phyloP scores from a whole-genome alignment of 2,329 filamentous ascomycete genomes.

The Teratosphaeriaceae sp. region DNA sequence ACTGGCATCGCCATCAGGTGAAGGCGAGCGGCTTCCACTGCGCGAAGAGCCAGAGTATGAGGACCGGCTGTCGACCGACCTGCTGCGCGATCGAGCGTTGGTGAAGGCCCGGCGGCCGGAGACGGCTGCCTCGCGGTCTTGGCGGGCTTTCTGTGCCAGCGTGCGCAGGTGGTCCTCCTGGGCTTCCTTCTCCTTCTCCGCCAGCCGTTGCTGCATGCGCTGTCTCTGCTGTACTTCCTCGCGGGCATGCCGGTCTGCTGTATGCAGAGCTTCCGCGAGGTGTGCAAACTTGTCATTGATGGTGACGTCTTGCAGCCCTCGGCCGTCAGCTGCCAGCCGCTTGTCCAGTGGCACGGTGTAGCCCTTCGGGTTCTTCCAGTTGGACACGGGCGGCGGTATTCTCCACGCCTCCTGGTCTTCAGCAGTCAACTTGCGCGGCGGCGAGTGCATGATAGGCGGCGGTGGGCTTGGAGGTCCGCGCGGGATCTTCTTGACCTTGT shows the following conservation, averaged over 20 bases:
- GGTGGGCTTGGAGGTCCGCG: conserved; percentile 87
- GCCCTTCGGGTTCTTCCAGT: conserved; percentile 99
- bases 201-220: conserved; percentile 89
- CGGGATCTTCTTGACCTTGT: conserved; percentile 98
- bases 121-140: conserved; percentile 50
- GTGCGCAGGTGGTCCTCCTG: conserved; percentile 89
- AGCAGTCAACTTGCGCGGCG: conserved; percentile 87
- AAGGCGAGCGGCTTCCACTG: conserved; percentile 24
- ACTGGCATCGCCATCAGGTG: conserved; percentile 50
- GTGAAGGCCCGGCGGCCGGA: conserved; percentile 38
- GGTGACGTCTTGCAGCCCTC: conserved; percentile 83
- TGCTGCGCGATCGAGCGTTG: conserved; percentile 15
- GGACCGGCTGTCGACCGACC: conserved; percentile 21
- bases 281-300: conserved; percentile 99
- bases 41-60: conserved; percentile 23
- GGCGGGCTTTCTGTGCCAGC: conserved; percentile 84
- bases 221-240: conserved; percentile 92
- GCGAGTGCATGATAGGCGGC: conserved; percentile 90
- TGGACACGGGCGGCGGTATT: conserved; percentile 82
- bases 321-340: conserved; percentile 84
- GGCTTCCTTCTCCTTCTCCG: conserved; percentile 91
- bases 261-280: conserved; percentile 89
- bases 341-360: conserved; percentile 96
- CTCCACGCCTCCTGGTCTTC: conserved; percentile 97
- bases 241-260: conserved; percentile 87